phyloP scores from a whole-genome alignment of 1,284 basidiomycete species.

The Cryptococcus floricola region DNA sequence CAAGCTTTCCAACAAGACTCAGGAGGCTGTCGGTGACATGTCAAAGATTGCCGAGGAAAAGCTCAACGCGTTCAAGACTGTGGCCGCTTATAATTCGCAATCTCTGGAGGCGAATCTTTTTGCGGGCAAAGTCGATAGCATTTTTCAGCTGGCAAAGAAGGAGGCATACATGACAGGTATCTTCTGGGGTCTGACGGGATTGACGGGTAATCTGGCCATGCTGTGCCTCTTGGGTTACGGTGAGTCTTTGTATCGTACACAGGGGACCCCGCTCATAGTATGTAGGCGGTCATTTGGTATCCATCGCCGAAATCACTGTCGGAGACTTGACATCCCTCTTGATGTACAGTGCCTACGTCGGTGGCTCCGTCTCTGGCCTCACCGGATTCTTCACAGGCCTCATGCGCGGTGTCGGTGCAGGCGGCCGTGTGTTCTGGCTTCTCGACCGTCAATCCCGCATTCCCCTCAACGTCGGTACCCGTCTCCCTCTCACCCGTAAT shows the following conservation, averaged over 20 bases:
- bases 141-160: conserved; percentile 73
- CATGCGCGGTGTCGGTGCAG: conserved; percentile 73
- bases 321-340: conserved; percentile 86
- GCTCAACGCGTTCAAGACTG: conserved; percentile 85
- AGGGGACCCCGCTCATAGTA: neutral
- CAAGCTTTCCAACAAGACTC: conserved; percentile 82
- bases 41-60: conserved; percentile 89
- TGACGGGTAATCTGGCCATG: conserved; percentile 91
- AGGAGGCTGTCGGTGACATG: conserved; percentile 92
- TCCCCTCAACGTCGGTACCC: conserved; percentile 60
- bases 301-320: conserved; percentile 78
- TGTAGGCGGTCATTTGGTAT: conserved; percentile 82
- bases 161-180: conserved; percentile 88
- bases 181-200: conserved; percentile 89
- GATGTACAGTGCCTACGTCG: conserved; percentile 74
- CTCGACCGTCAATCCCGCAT: conserved; percentile 72
- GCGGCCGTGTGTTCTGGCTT: conserved; percentile 86
- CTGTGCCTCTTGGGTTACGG: conserved; percentile 88
- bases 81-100: conserved; percentile 79
- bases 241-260: conserved; percentile 40
- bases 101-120: conserved; percentile 63
- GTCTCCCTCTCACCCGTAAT: conserved; percentile 57
- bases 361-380: conserved; percentile 49
- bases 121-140: conserved; percentile 58
- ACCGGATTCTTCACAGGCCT: conserved; percentile 51